Conservation (phyloP, 108 stramenopile genomes). For the Aurantiochytrium sp. region DNA sequence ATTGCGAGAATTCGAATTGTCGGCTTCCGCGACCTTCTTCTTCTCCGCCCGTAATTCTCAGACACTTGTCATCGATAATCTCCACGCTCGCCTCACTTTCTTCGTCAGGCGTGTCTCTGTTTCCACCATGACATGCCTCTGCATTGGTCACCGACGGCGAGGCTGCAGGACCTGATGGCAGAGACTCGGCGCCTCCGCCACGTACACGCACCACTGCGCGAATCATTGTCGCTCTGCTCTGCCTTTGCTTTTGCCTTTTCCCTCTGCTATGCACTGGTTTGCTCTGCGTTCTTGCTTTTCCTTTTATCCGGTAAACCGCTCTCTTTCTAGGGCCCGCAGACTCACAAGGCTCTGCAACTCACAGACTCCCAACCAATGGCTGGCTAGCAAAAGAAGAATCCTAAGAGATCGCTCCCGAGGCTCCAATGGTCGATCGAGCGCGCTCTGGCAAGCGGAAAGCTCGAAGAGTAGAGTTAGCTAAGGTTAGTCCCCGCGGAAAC, state of each 20-base stretch:
- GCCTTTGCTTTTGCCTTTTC: neutral
- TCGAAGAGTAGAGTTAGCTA: no score
- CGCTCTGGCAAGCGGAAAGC: no score
- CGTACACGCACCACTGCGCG: neutral
- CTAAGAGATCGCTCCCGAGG: no score
- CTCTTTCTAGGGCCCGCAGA: no score
- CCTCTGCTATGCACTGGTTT: no score
- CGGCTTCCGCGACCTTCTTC: neutral
- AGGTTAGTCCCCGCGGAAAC: no score
- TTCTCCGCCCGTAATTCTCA: neutral
- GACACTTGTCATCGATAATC: neutral
- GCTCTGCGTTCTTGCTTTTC: no score
- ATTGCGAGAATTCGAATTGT: neutral
- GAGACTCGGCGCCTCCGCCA: neutral
- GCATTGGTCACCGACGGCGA: neutral
- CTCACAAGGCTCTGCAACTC: no score
- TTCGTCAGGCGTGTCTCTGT: neutral
- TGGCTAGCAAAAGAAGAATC: no score
- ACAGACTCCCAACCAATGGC: no score
- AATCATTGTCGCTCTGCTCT: neutral
- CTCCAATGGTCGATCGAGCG: no score
- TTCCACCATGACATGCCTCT: neutral
- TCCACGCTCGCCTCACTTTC: neutral
- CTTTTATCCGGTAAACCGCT: no score
- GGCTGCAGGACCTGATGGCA: neutral